A percentile compares a stretch with the other conserved stretches of the same genome.
Evolutionary conservation across 2,329 filamentous ascomycete genomes (phyloP).

Genomic region (Neonectria ditissima): DNA sequence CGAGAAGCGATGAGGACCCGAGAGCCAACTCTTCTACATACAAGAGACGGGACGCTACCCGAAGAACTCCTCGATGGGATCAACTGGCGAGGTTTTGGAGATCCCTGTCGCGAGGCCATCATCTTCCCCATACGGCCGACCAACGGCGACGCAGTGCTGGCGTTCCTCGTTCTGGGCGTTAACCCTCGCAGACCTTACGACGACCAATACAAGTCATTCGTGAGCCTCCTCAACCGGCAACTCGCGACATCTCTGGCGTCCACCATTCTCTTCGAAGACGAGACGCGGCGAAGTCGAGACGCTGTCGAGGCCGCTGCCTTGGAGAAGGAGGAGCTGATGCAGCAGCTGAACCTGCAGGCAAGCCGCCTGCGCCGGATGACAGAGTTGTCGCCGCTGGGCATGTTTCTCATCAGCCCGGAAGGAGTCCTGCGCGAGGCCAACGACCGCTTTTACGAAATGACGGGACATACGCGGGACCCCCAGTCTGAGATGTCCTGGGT

Average conservation of each 20-base stretch:
- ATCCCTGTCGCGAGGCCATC: conserved; percentile 70
- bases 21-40: conserved; percentile 53
- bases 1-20: conserved; percentile 52
- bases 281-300: conserved; percentile 63
- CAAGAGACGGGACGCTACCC: conserved; percentile 65
- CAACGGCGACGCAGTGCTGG: conserved; percentile 72
- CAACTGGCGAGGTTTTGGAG: conserved; percentile 69
- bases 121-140: conserved; percentile 75
- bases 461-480: conserved; percentile 53
- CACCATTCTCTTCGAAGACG: conserved; percentile 73
- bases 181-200: conserved; percentile 78
- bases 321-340: conserved; percentile 49
- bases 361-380: conserved; percentile 53
- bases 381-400: conserved; percentile 51
- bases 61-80: conserved; percentile 68
- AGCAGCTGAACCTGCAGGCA: conserved; percentile 51
- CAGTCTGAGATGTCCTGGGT: conserved; percentile 57
- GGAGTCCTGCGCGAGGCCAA: conserved; percentile 58
- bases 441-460: conserved; percentile 61
- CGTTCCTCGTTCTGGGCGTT: conserved; percentile 74
- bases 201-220: conserved; percentile 73
- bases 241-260: conserved; percentile 73
- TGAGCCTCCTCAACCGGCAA: conserved; percentile 58
- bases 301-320: conserved; percentile 51
- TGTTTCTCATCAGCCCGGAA: conserved; percentile 55